Evolutionary conservation across 192 early-diverging fungal genomes (phyloP).

Genomic region (Umbelopsis vinacea): DNA sequence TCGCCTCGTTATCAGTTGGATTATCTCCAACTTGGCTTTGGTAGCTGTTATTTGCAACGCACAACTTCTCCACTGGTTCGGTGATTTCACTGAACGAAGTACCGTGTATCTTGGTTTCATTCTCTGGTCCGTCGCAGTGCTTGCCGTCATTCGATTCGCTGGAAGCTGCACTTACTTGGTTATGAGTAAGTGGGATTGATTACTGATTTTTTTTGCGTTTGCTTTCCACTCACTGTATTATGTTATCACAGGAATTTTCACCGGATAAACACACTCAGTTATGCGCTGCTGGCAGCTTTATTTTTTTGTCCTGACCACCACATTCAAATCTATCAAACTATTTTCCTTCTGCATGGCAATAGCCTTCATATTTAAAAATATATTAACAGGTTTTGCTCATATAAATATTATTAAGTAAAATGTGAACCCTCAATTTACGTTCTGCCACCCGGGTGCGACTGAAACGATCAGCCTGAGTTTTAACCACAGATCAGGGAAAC

Average conservation of each 20-base stretch:
- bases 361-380: background rate
- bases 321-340: background rate
- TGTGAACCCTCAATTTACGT: too few relatives aligned
- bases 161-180: constrained; percentile 72
- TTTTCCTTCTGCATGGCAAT: constrained; percentile 11
- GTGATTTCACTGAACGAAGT: constrained; percentile 39
- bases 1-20: constrained; percentile 74
- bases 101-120: constrained; percentile 64
- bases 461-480: background rate
- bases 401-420: background rate
- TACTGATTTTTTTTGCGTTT: too few relatives aligned
- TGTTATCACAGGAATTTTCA: constrained; percentile 45
- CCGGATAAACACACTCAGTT: constrained; percentile 36
- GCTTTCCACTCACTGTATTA: too few relatives aligned
- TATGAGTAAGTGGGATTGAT: constrained; percentile 33
- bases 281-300: constrained; percentile 20
- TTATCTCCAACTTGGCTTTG: constrained; percentile 74
- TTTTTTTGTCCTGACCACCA: background rate
- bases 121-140: constrained; percentile 76
- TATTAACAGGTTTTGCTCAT: background rate
- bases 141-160: constrained; percentile 70
- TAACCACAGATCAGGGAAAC: background rate
- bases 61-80: constrained; percentile 36
- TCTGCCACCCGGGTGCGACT: background rate
- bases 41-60: constrained; percentile 68